Evolutionary conservation across 768 basidiomycete species (phyloP).

Genomic region (Panaeolus cyanescens): DNA sequence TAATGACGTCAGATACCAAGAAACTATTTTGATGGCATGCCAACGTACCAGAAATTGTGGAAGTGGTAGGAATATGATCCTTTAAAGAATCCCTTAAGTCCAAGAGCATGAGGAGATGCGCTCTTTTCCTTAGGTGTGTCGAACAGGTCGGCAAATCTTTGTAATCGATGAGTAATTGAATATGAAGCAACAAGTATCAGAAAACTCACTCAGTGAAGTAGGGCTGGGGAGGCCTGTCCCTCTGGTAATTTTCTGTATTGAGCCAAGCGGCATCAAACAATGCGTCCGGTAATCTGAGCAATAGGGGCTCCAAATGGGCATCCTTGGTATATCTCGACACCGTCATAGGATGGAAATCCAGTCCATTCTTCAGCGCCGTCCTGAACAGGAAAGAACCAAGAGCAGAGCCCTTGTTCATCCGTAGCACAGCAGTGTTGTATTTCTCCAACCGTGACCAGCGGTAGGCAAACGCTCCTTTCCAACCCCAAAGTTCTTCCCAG

Average conservation of each 20-base stretch:
- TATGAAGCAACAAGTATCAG: background rate
- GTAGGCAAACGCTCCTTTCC: slow-evolving; percentile 93
- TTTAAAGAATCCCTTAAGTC: slow-evolving; percentile 90
- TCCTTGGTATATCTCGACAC: slow-evolving; percentile 85
- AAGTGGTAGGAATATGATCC: slow-evolving; percentile 95
- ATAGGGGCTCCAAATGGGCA: slow-evolving; percentile 71
- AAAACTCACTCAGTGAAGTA: slow-evolving; percentile 76
- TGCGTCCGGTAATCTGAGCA: slow-evolving; percentile 86
- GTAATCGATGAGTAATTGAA: slow-evolving; percentile 4
- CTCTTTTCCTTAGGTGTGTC: slow-evolving; percentile 68
- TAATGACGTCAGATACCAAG: background rate
- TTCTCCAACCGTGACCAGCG: slow-evolving; percentile 91
- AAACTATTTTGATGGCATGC: background rate
- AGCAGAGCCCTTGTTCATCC: slow-evolving; percentile 86
- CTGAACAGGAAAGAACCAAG: slow-evolving; percentile 90
- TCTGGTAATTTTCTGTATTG: slow-evolving; percentile 87
- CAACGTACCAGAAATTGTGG: slow-evolving; percentile 84
- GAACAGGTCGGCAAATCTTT: slow-evolving; percentile 83
- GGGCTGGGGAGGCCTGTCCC: slow-evolving; percentile 90
- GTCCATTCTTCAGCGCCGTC: slow-evolving; percentile 85
- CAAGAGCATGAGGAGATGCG: slow-evolving; percentile 80
- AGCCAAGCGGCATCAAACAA: slow-evolving; percentile 95
- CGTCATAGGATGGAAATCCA: slow-evolving; percentile 96
- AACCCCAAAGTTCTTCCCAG: slow-evolving; percentile 97
- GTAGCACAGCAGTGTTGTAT: slow-evolving; percentile 93